Evolutionary conservation across 768 basidiomycete species (phyloP), one percentile per base, ranked within the genome.

Genomic region (Pleurotus ostreatus): DNA sequence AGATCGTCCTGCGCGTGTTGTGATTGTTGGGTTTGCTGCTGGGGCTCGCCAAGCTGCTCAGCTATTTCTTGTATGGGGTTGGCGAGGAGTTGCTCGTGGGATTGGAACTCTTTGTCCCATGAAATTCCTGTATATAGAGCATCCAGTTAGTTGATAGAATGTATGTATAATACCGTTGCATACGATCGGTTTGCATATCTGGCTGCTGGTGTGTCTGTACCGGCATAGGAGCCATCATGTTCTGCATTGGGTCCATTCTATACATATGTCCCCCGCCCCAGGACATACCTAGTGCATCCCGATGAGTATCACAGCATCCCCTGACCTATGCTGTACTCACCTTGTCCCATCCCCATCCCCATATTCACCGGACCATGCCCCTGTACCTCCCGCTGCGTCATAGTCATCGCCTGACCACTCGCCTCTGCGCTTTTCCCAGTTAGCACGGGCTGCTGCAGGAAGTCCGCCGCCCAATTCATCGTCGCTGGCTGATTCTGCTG

Each of bases 21-120:
- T 45, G 26, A 58, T 60, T 66, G 63, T 56, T 66, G 62, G 1
- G 56, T 15, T 48, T 70, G 64, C 39, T 71, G 64, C 55, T 65
- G 59, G 1, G 57, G 57, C 13, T 59, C 55, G 30, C 62, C 59
- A 18, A 65, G 57, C 38, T 63, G n/a, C 15, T 44, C 41, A 7
- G 13, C n/a, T 30, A 52, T 25, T 20, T 58, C 46, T 8, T 45
- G 58, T 11, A 41, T 16, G 12, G 8, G 20, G 5, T 15, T 57
- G 20, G 68, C 64, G 6, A 78, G 57, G 30, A 71, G 65, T 16
- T 72, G 70, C 58, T 85, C 85, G 60, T 82, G 84, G 2, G 80
- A 78, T 44, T 70, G 77, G 61, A 88, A 89, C 60, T 82, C 86
- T 55, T 76, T 77, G 57, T 89, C 85, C 88, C 87, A 89, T 5